A percentile compares a stretch with the other conserved stretches of the same genome.
These are phyloP conservation scores for Boletellus ananiceps DNA, from an alignment of 768 basidiomycete genomes.

Conservation along the genomic window DNA sequence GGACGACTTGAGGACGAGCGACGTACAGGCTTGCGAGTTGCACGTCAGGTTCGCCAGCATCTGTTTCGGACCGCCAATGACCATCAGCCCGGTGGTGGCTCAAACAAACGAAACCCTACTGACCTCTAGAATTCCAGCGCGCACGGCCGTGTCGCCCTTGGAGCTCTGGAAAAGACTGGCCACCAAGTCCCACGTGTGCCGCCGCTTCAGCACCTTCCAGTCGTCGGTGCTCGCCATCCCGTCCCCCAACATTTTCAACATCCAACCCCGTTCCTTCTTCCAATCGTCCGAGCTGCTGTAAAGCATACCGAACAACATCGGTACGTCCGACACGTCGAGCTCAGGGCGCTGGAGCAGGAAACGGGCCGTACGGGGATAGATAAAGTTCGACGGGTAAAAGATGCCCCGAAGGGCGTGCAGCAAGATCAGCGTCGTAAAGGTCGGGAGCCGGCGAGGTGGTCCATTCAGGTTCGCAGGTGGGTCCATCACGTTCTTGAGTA, in stretches of 20 bases:
- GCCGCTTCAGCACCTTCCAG: conserved; percentile 73
- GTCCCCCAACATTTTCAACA: conserved; percentile 75
- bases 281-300: conserved; percentile 77
- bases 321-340: conserved; percentile 78
- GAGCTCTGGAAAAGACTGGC: conserved; percentile 78
- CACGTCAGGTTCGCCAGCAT: conserved; percentile 72
- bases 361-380: conserved; percentile 79
- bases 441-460: conserved; percentile 57
- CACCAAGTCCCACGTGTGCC: conserved; percentile 87
- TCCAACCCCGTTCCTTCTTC: conserved; percentile 89
- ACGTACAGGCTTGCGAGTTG: conserved; percentile 62
- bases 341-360: conserved; percentile 89
- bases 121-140: conserved; percentile 66
- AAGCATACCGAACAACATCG: conserved; percentile 85
- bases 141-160: conserved; percentile 45
- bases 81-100: neutral
- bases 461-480: conserved; percentile 42
- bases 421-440: conserved; percentile 76
- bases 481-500: conserved; percentile 18
- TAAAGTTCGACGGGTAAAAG: conserved; percentile 84
- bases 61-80: no score
- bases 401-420: conserved; percentile 76
- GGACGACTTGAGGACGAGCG: conserved; percentile 66
- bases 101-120: conserved; percentile 9
- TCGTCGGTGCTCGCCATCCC: conserved; percentile 73